phyloP scores from a whole-genome alignment of 2,329 filamentous ascomycete genomes.

The Paecilomyces sp. region DNA sequence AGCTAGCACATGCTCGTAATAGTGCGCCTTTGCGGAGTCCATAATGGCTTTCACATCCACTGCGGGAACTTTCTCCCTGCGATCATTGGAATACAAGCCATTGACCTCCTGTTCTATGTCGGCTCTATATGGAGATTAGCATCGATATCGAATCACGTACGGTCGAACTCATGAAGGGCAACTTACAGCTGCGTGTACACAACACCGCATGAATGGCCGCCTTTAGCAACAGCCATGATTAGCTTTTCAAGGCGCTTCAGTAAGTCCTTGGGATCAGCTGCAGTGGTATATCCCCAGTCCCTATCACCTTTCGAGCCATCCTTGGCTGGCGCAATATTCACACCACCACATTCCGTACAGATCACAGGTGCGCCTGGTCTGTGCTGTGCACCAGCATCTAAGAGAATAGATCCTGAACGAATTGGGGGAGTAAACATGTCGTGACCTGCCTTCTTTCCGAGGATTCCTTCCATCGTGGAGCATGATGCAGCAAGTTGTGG shows the following conservation, averaged over 20 bases:
- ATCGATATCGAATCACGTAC: neutral
- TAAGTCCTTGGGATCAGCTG: slow-evolving; percentile 52
- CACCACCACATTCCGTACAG: slow-evolving; percentile 61
- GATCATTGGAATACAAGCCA: slow-evolving; percentile 57
- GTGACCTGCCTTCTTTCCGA: slow-evolving; percentile 46
- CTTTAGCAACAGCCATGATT: slow-evolving; percentile 50
- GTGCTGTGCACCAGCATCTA: slow-evolving; percentile 47
- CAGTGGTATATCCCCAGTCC: slow-evolving; percentile 65
- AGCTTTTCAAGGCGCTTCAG: slow-evolving; percentile 52
- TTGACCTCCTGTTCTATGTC: slow-evolving; percentile 65
- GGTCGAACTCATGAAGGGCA: no score
- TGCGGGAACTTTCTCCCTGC: slow-evolving; percentile 54
- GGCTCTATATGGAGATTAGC: slow-evolving; percentile 17
- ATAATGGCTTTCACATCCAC: slow-evolving; percentile 52
- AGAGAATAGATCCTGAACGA: slow-evolving; percentile 19
- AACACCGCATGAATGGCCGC: slow-evolving; percentile 53
- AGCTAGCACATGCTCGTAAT: slow-evolving; percentile 26
- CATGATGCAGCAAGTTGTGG: slow-evolving; percentile 51
- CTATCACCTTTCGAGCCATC: slow-evolving; percentile 34
- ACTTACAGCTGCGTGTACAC: slow-evolving; percentile 61
- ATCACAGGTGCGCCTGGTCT: slow-evolving; percentile 52
- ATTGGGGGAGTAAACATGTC: slow-evolving; percentile 42
- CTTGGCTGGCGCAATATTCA: slow-evolving; percentile 54
- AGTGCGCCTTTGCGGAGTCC: slow-evolving; percentile 44
- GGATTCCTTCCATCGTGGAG: slow-evolving; percentile 46